phyloP scores from a whole-genome alignment of 2,329 filamentous ascomycete species.

The Microdochium bolleyi region DNA sequence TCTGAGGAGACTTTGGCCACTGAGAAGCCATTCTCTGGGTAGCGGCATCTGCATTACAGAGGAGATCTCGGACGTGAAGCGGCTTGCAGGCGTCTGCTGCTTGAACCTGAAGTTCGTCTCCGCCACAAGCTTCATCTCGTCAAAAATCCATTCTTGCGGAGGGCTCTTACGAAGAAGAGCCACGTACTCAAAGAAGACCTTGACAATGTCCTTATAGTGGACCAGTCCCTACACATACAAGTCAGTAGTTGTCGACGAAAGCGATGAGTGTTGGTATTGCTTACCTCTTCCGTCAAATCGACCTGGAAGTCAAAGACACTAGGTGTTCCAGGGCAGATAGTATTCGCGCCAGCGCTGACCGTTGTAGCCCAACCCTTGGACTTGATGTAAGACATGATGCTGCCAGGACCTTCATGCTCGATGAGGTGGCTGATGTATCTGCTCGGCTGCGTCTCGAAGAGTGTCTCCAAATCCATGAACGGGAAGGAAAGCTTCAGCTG shows the following conservation, averaged over 20 bases:
- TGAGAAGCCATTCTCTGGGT: constrained; percentile 81
- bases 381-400: constrained; percentile 85
- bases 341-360: constrained; percentile 67
- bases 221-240: constrained; percentile 48
- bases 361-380: constrained; percentile 84
- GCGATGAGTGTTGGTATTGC: constrained; percentile 2
- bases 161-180: constrained; percentile 72
- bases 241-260: constrained; percentile 7
- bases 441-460: constrained; percentile 75
- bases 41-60: constrained; percentile 87
- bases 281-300: constrained; percentile 72
- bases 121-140: constrained; percentile 82
- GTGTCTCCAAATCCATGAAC: constrained; percentile 73
- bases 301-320: constrained; percentile 75
- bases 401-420: constrained; percentile 87
- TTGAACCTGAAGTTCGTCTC: constrained; percentile 94
- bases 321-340: constrained; percentile 68
- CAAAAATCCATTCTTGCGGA: constrained; percentile 87
- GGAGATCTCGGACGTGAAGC: constrained; percentile 79
- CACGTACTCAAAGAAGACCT: constrained; percentile 86
- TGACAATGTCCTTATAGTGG: constrained; percentile 74
- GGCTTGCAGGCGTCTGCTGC: constrained; percentile 83
- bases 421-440: constrained; percentile 84
- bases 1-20: constrained; percentile 66
- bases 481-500: constrained; percentile 76